phyloP scores from a whole-genome alignment of 2,329 filamentous ascomycete species.

The Penicillium vulpinum region DNA sequence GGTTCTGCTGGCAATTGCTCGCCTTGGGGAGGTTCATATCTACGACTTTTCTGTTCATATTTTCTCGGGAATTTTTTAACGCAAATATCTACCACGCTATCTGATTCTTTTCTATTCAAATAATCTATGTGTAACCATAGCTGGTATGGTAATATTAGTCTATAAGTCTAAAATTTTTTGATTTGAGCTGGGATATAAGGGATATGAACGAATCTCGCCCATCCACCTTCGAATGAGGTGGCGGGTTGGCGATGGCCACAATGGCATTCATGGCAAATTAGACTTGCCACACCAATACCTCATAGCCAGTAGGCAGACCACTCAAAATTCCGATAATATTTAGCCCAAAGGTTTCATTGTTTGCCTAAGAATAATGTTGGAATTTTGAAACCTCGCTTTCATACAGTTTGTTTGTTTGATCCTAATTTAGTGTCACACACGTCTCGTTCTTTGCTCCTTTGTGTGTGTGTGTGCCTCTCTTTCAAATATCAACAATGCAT shows the following conservation, averaged over 20 bases:
- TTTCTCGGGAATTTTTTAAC: background rate
- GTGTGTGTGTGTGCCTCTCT: too few species aligned
- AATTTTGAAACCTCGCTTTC: background rate
- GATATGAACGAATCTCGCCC: background rate
- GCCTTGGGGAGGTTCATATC: background rate
- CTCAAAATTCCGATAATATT: background rate
- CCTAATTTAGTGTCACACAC: background rate
- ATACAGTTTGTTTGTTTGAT: background rate
- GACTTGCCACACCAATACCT: background rate
- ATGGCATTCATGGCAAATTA: background rate
- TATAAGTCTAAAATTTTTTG: background rate
- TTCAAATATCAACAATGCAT: background rate
- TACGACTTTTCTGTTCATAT: background rate
- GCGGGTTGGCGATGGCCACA: background rate
- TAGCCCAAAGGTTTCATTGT: background rate
- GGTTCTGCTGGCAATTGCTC: background rate
- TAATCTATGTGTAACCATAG: background rate
- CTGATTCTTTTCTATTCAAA: background rate
- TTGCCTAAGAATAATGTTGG: background rate
- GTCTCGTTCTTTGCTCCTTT: background rate
- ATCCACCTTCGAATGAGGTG: background rate
- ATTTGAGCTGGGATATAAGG: background rate
- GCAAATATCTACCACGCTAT: constrained; percentile 3
- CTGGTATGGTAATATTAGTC: background rate
- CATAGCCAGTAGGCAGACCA: background rate